Evolutionary conservation across 2,329 filamentous ascomycete species (phyloP).

Genomic region (Fusarium concolor): DNA sequence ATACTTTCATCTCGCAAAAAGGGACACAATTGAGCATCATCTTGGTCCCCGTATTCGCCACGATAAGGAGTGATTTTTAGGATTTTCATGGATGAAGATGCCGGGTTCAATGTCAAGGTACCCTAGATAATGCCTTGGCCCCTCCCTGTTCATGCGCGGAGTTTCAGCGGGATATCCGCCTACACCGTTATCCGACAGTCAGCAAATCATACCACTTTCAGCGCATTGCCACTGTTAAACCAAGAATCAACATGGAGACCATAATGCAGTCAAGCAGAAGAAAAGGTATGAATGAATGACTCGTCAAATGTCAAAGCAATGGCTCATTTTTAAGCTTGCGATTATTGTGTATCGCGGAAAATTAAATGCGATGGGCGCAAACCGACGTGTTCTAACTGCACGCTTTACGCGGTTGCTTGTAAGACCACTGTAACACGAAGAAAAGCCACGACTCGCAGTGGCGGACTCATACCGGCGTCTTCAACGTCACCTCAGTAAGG

Average conservation of each 20-base stretch:
- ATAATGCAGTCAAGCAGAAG: conserved; percentile 28
- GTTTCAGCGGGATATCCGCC: conserved; percentile 7
- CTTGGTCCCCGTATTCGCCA: background rate
- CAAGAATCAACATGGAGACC: conserved; percentile 13
- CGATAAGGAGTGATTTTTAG: conserved; percentile 23
- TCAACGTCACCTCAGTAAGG: conserved; percentile 2
- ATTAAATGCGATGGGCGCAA: conserved; percentile 55
- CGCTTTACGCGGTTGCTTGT: conserved; percentile 51
- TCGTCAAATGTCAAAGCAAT: background rate
- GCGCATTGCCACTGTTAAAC: background rate
- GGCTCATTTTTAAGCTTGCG: conserved; percentile 44
- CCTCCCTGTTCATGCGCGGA: background rate
- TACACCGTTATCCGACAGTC: conserved; percentile 15
- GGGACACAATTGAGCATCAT: background rate
- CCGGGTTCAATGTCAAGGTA: background rate
- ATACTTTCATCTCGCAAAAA: background rate
- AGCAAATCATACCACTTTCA: background rate
- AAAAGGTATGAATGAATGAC: conserved; percentile 24
- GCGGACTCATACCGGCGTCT: background rate
- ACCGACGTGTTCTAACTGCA: conserved; percentile 55
- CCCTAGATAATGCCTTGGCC: background rate
- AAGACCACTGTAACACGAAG: conserved; percentile 23
- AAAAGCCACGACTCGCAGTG: conserved; percentile 12
- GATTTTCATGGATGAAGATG: conserved; percentile 22
- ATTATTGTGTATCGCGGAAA: conserved; percentile 55